Evolutionary conservation across 345 rosid genomes (phyloP).

Genomic region (Kernera saxatilis): DNA sequence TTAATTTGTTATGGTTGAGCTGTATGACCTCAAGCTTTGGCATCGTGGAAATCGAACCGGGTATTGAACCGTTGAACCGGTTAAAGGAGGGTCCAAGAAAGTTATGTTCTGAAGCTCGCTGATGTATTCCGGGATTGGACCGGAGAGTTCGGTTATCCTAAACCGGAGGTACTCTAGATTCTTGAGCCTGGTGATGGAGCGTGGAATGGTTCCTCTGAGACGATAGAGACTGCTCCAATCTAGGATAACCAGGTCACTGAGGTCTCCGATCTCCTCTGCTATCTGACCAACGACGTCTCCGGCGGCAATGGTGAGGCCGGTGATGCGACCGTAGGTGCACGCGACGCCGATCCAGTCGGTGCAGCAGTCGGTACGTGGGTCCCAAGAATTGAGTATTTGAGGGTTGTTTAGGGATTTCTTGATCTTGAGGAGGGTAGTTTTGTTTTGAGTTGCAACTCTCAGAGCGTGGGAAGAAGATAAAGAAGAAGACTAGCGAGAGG

Average conservation of each 20-base stretch:
- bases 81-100: constrained; percentile 51
- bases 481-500: background rate
- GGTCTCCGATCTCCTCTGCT: constrained; percentile 17
- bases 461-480: background rate
- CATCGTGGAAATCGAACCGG: constrained; percentile 17
- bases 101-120: constrained; percentile 41
- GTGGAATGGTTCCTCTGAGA: constrained; percentile 42
- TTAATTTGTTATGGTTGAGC: constrained; percentile 14
- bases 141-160: constrained; percentile 35
- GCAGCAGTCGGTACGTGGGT: constrained; percentile 57
- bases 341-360: constrained; percentile 51
- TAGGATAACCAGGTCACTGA: constrained; percentile 12
- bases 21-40: constrained; percentile 1
- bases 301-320: constrained; percentile 47
- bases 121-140: constrained; percentile 43
- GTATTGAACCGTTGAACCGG: constrained; percentile 48
- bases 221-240: constrained; percentile 12
- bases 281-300: constrained; percentile 40
- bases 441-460: constrained; percentile 42
- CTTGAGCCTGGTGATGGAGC: constrained; percentile 53
- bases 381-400: constrained; percentile 59
- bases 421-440: constrained; percentile 50
- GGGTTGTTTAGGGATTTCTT: constrained; percentile 52
- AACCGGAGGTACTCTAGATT: constrained; percentile 30
- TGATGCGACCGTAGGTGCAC: constrained; percentile 54